phyloP scores from a whole-genome alignment of 2,329 filamentous ascomycete species.

The Diaporthe ampelina region DNA sequence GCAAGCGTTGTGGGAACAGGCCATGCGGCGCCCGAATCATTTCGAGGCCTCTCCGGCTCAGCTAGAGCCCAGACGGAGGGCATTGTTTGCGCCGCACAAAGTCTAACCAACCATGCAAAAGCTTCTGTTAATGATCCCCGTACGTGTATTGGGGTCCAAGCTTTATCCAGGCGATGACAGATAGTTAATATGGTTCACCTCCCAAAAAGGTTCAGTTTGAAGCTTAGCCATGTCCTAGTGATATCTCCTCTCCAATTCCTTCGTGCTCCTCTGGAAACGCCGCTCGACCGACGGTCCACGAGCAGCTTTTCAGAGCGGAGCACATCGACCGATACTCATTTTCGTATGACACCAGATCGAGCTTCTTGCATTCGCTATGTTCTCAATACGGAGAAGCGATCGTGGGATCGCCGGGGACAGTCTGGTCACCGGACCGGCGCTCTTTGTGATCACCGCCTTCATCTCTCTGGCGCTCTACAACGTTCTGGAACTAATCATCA shows the following conservation, averaged over 20 bases:
- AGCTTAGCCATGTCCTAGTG: background rate
- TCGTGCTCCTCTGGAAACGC: background rate
- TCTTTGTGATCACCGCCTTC: slow-evolving; percentile 39
- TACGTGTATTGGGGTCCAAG: background rate
- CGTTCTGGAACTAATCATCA: slow-evolving; percentile 36
- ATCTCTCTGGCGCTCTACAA: slow-evolving; percentile 40
- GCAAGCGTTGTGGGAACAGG: background rate
- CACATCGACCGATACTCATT: background rate
- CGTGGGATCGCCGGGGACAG: slow-evolving; percentile 19
- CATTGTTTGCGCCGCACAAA: slow-evolving; percentile 4
- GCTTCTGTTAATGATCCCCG: slow-evolving; percentile 2
- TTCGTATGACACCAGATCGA: background rate
- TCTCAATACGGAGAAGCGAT: slow-evolving; percentile 19
- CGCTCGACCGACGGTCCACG: background rate
- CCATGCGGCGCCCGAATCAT: slow-evolving; percentile 14
- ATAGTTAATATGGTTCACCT: background rate
- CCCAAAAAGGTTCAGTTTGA: background rate
- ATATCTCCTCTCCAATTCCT: background rate
- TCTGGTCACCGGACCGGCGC: slow-evolving; percentile 4
- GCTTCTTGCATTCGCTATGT: background rate
- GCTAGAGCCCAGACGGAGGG: background rate
- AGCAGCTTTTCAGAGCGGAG: slow-evolving; percentile 26
- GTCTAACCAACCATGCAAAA: slow-evolving; percentile 8
- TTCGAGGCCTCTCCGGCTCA: slow-evolving; percentile 3
- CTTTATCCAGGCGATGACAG: background rate